Conservation (phyloP, 257 asterid species). For the Knoxia roxburghii region DNA sequence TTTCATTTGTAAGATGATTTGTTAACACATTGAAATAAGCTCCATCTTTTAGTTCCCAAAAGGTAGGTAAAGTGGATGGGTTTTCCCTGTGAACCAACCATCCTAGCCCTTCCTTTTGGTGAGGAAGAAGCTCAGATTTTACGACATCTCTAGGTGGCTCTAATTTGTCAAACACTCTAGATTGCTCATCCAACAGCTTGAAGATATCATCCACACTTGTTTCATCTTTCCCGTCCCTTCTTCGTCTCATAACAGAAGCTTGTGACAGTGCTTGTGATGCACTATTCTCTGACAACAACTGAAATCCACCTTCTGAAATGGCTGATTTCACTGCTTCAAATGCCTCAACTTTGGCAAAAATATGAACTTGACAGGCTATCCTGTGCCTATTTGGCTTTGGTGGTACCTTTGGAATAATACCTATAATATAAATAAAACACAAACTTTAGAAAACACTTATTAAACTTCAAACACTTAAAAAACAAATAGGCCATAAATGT, state of each 20-base stretch:
- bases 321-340: constrained; percentile 42
- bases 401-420: constrained; percentile 62
- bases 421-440: constrained; percentile 40
- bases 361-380: constrained; percentile 74
- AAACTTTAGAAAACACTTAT: no score
- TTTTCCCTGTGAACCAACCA: constrained; percentile 80
- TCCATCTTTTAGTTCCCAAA: constrained; percentile 63
- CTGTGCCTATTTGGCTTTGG: constrained; percentile 30
- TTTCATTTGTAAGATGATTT: constrained; percentile 43
- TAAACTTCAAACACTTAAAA: no score
- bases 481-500: no score
- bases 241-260: constrained; percentile 47
- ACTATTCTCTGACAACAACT: constrained; percentile 38
- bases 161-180: constrained; percentile 40
- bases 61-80: constrained; percentile 65
- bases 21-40: constrained; percentile 56
- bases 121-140: constrained; percentile 52
- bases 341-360: constrained; percentile 49
- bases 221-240: constrained; percentile 26
- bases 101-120: constrained; percentile 74
- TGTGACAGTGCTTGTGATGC: constrained; percentile 52
- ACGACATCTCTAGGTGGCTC: constrained; percentile 67
- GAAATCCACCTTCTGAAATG: constrained; percentile 46
- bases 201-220: constrained; percentile 77
- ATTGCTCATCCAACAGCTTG: constrained; percentile 51